Conservation (phyloP, 345 rosid species). For the Psidium guajava region DNA sequence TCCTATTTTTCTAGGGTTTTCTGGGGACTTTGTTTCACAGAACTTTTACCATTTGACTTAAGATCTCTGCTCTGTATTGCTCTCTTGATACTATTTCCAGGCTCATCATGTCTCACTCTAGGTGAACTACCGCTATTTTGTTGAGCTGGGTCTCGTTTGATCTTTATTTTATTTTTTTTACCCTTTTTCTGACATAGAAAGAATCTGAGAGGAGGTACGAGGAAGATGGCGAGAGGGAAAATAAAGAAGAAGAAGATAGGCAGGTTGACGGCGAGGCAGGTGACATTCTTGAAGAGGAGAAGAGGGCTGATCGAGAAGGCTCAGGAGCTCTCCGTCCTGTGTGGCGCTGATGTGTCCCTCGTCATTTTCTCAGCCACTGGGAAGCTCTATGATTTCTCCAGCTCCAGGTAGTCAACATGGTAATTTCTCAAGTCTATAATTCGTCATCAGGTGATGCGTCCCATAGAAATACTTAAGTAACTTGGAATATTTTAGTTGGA, state of each 20-base stretch:
- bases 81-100: background rate
- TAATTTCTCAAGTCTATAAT: background rate
- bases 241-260: slow-evolving; percentile 43
- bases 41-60: background rate
- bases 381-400: slow-evolving; percentile 36
- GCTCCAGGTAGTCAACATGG: slow-evolving; percentile 27
- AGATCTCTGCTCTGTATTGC: background rate
- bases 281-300: slow-evolving; percentile 48
- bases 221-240: slow-evolving; percentile 20
- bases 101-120: background rate
- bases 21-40: background rate
- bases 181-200: background rate
- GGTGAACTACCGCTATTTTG: background rate
- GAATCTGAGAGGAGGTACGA: background rate
- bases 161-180: background rate
- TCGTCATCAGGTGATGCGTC: background rate
- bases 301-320: slow-evolving; percentile 49
- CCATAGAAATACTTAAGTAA: no score
- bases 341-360: slow-evolving; percentile 46
- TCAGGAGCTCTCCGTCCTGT: slow-evolving; percentile 44
- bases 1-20: background rate
- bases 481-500: no score
- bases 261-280: slow-evolving; percentile 45
- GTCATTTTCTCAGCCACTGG: slow-evolving; percentile 45
- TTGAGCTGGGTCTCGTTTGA: background rate